Percentiles rank a stretch among this genome's conserved stretches.
Evolutionary conservation across 257 asterid species (phyloP).

Genomic region (Ajuga chamaepitys): DNA sequence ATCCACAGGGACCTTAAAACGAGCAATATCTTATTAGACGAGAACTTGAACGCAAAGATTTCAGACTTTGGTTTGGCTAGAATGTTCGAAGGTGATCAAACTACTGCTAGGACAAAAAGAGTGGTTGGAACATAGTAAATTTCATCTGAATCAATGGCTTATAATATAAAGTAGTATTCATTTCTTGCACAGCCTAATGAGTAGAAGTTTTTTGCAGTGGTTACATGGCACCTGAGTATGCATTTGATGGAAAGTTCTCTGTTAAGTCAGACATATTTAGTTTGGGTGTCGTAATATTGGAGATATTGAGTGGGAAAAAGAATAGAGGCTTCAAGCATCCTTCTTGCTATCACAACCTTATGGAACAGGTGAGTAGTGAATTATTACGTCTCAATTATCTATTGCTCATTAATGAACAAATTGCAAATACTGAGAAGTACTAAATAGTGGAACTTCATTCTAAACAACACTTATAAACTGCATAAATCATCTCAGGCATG

Average conservation of each 20-base stretch:
- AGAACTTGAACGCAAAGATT: slow-evolving; percentile 10
- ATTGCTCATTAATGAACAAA: not conserved
- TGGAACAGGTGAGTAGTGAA: slow-evolving; percentile 5
- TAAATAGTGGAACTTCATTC: not conserved
- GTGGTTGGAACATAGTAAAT: slow-evolving; percentile 21
- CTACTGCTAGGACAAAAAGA: slow-evolving; percentile 10
- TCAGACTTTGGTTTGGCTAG: slow-evolving; percentile 23
- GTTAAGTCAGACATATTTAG: slow-evolving; percentile 12
- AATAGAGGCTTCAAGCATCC: slow-evolving; percentile 1
- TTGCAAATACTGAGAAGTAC: not conserved
- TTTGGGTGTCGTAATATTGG: slow-evolving; percentile 18
- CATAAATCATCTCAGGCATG: slow-evolving; percentile 15
- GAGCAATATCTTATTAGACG: slow-evolving; percentile 19
- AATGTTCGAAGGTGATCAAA: slow-evolving; percentile 15
- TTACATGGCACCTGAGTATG: slow-evolving; percentile 13
- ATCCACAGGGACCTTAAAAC: slow-evolving; percentile 26
- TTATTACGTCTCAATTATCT: not conserved
- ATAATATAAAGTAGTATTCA: not conserved
- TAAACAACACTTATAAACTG: too few species aligned
- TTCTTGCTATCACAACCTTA: slow-evolving; percentile 2
- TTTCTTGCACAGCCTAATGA: not conserved
- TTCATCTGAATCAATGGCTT: too few species aligned
- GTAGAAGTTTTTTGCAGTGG: not conserved
- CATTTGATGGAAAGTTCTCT: slow-evolving; percentile 10
- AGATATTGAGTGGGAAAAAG: slow-evolving; percentile 18